Base-by-base conservation (phyloP, 768 basidiomycete genomes). In the Ramaria rubella region DNA sequence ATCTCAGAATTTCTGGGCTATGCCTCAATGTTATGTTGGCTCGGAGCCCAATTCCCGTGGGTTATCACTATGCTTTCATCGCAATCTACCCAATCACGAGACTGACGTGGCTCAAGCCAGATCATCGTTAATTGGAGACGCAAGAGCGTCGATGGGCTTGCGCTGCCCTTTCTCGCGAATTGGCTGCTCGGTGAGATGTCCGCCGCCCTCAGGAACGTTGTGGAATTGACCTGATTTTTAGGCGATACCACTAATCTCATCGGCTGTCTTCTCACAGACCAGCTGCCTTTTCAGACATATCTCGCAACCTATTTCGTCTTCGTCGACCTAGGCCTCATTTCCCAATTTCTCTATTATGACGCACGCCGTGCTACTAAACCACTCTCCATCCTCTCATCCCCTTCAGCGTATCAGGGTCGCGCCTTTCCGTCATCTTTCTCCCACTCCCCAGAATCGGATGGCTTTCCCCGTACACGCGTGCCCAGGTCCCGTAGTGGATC, bases 161-260 rank as follows among this genome's bases (percentile, higher is more conserved):
- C 96, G 1, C 75, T 97, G 17, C 93, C 94, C 0, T 99, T 99
- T 70, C 78, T 99, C 53, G 77, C 84, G 60, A 96, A 90, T 63
- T 99, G 96, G 96, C 74, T 94, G 57, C 76, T 90, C 23, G 94
- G 93, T 93, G 65, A 64, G 80, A 29, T n/a, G n/a, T n/a, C 29
- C 58, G 52, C 17, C 34, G 6, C 55, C 56, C 27, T 48, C 24
- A 12, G 15, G 46, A 4, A 8, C 17, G 24, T 4, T 48, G 21
- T 27, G 24, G 9, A 19, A 3, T 48, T 24, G 24, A 17, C 24
- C 14, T 17, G 38, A 27, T 36, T 63, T 26, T 26, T 67, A 89
- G 95, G 95, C 49, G 96, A 99, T 72, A 74, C 88, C 23, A 93
- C 94, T 19, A 98, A 98, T 70, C 78, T 98, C 29, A 69, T 98